A percentile compares a stretch with the other conserved stretches of the same genome.
phyloP scores from a whole-genome alignment of 1,139 yeast species.

The Pichia sp. region DNA sequence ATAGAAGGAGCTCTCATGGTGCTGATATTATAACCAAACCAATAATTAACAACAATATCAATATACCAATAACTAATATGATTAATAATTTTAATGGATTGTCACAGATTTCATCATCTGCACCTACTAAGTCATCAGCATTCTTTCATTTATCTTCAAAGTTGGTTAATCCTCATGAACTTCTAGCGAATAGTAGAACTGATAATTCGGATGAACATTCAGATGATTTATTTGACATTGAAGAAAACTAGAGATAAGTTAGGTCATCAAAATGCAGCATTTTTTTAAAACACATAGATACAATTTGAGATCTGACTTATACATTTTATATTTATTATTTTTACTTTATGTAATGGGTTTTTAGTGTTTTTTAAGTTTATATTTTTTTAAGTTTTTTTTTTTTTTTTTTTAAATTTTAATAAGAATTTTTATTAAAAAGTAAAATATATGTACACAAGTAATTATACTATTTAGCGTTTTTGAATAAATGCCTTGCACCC shows the following conservation, averaged over 20 bases:
- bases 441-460: not conserved
- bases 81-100: constrained; percentile 12
- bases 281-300: too few species aligned
- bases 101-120: constrained; percentile 34
- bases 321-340: too few species aligned
- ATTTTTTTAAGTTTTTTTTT: not conserved
- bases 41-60: not conserved
- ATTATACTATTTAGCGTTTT: constrained; percentile 21
- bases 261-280: too few species aligned
- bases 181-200: constrained; percentile 25
- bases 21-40: constrained; percentile 13
- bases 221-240: constrained; percentile 18
- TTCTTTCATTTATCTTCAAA: constrained; percentile 5
- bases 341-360: too few species aligned
- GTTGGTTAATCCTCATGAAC: constrained; percentile 3
- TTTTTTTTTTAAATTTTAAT: not conserved
- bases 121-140: constrained; percentile 33
- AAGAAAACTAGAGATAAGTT: constrained; percentile 6
- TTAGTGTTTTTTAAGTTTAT: not conserved
- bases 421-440: not conserved
- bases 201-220: constrained; percentile 35
- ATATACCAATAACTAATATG: constrained; percentile 11
- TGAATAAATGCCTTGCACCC: constrained; percentile 40
- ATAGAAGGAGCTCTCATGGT: constrained; percentile 33
- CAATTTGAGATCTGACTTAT: too few species aligned